These are phyloP conservation scores for Scutellaria barbata DNA, from an alignment of 257 asterid species.

Conservation along the genomic window DNA sequence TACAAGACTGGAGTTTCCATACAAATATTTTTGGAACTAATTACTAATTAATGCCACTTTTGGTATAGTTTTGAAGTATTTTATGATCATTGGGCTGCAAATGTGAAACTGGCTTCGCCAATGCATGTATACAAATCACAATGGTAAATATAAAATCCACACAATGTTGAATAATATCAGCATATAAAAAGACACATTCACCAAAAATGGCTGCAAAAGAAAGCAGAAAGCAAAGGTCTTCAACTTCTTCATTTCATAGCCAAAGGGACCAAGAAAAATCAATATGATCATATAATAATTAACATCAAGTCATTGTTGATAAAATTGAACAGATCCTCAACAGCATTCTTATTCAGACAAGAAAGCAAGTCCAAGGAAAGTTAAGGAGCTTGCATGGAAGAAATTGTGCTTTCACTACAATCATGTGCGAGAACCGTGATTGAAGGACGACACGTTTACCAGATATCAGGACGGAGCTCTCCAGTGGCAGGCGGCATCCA, in stretches of 20 bases:
- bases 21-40: too few species aligned
- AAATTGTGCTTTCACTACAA: constrained; percentile 17
- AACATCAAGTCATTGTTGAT: neutral
- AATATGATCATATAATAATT: neutral
- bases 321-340: constrained; percentile 2
- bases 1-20: too few species aligned
- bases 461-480: constrained; percentile 89
- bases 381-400: neutral
- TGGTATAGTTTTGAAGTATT: too few species aligned
- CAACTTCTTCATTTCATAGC: constrained; percentile 2
- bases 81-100: too few species aligned
- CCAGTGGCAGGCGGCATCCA: constrained; percentile 99
- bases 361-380: constrained; percentile 6
- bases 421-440: constrained; percentile 15
- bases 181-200: neutral
- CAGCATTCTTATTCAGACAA: constrained; percentile 2
- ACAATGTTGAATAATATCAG: neutral
- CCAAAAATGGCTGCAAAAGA: neutral
- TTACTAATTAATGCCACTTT: too few species aligned
- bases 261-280: constrained; percentile 12
- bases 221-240: neutral
- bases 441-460: constrained; percentile 66
- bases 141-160: neutral
- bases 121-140: neutral
- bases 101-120: too few species aligned